Conservation (phyloP, 345 rosid species). For the Reutealis trisperma region DNA sequence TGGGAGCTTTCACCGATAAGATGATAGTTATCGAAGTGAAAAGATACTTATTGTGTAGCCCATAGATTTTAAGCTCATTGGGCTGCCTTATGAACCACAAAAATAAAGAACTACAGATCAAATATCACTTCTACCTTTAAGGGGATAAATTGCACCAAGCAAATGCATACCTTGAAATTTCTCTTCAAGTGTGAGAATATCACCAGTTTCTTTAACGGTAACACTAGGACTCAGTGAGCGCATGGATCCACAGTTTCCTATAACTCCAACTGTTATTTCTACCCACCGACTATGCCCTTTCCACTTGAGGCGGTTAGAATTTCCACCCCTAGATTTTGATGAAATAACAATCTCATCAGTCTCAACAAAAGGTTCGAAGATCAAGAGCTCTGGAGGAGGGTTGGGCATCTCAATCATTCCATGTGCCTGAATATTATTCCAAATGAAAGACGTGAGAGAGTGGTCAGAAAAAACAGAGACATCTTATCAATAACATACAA, state of each 20-base stretch:
- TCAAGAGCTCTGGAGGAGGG: constrained; percentile 74
- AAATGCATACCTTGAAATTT: constrained; percentile 81
- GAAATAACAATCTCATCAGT: constrained; percentile 80
- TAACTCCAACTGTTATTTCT: constrained; percentile 86
- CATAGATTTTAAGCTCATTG: no score
- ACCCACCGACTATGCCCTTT: constrained; percentile 79
- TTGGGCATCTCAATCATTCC: constrained; percentile 97
- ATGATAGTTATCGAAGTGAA: no score
- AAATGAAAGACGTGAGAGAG: constrained; percentile 6
- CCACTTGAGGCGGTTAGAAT: constrained; percentile 54
- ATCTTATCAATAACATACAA: neutral
- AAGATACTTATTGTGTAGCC: no score
- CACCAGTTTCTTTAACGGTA: constrained; percentile 90
- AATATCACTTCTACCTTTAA: neutral
- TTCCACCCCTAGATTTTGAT: constrained; percentile 45
- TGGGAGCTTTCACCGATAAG: no score
- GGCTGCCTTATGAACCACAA: no score
- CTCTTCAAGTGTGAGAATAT: constrained; percentile 89
- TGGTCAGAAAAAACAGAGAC: constrained; percentile 5
- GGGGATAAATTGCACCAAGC: neutral
- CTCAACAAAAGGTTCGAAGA: constrained; percentile 88
- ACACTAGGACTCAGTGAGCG: constrained; percentile 83
- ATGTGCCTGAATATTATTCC: constrained; percentile 55
- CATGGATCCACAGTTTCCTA: constrained; percentile 75
- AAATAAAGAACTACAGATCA: neutral